Evolutionary conservation across 441 rosid genomes (phyloP).

Genomic region (Pelargonium australe): DNA sequence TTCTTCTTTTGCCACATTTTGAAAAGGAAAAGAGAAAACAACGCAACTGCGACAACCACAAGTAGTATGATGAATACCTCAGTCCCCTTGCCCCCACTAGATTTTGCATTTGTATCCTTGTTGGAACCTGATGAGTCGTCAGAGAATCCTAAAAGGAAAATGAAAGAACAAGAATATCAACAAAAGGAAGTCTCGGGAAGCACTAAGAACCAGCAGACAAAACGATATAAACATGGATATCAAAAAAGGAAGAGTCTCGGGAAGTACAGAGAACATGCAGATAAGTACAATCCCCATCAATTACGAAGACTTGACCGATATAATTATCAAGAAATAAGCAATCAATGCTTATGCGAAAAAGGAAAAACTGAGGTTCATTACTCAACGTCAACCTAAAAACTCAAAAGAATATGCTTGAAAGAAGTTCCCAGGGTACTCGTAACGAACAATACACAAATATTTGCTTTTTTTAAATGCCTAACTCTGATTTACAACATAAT

Average conservation of each 20-base stretch:
- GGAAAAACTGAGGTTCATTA: not conserved
- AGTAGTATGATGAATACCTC: conserved; percentile 43
- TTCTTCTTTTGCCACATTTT: conserved; percentile 96
- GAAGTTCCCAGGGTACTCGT: not conserved
- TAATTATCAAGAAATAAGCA: conserved; percentile 3
- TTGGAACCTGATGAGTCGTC: conserved; percentile 43
- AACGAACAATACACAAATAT: not conserved
- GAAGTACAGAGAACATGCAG: not conserved
- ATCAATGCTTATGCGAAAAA: not conserved
- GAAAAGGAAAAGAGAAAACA: conserved; percentile 58
- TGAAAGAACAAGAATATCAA: not conserved
- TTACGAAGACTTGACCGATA: not conserved
- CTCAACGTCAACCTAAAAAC: not conserved
- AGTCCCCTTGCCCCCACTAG: conserved; percentile 41
- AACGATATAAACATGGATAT: no score
- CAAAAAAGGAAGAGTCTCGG: no score
- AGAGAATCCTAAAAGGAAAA: conserved; percentile 39
- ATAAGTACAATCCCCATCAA: not conserved
- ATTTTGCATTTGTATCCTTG: conserved; percentile 33
- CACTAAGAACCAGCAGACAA: no score
- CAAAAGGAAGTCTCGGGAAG: not conserved
- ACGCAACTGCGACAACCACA: conserved; percentile 42
- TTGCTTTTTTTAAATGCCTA: not conserved
- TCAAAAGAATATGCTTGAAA: not conserved
- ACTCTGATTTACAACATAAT: not conserved